A percentile compares a stretch with the other conserved stretches of the same genome.
These are phyloP conservation scores for Colletotrichum zoysiae DNA, from an alignment of 2,329 filamentous ascomycete genomes.

Conservation along the genomic window DNA sequence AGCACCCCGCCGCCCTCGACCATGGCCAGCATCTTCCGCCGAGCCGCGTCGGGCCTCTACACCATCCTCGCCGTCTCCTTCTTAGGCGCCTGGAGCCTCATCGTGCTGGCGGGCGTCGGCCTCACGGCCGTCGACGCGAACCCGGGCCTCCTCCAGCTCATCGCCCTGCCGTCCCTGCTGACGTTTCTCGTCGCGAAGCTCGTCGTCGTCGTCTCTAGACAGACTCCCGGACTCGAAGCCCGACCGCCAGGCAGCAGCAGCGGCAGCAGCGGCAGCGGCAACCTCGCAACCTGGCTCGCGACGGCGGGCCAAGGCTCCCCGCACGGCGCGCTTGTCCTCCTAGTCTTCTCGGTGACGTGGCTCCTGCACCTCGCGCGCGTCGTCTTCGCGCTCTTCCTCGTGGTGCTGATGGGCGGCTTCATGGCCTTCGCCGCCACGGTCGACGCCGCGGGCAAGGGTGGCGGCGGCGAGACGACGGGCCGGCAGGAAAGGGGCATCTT, in stretches of 20 bases:
- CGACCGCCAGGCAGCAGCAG: neutral
- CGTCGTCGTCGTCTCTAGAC: slow-evolving; percentile 20
- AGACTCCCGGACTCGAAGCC: neutral
- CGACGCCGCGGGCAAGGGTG: slow-evolving; percentile 1
- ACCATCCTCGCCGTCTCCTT: slow-evolving; percentile 28
- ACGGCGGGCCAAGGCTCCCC: slow-evolving; percentile 37
- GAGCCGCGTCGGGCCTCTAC: slow-evolving; percentile 35
- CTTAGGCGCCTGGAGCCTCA: slow-evolving; percentile 27
- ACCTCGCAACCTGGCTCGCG: slow-evolving; percentile 36
- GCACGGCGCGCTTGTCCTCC: slow-evolving; percentile 35
- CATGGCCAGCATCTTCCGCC: slow-evolving; percentile 34
- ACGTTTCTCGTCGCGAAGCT: slow-evolving; percentile 37
- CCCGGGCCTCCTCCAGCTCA: slow-evolving; percentile 29
- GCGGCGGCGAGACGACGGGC: neutral
- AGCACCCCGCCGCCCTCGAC: neutral
- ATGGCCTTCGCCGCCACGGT: slow-evolving; percentile 21
- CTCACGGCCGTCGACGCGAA: slow-evolving; percentile 17
- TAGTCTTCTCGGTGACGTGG: slow-evolving; percentile 30
- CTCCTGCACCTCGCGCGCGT: slow-evolving; percentile 33
- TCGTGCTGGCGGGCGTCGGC: slow-evolving; percentile 16
- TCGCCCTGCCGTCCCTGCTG: slow-evolving; percentile 34
- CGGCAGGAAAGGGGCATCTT: neutral
- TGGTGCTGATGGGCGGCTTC: slow-evolving; percentile 24
- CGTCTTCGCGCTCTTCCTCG: slow-evolving; percentile 22
- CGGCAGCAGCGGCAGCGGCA: slow-evolving; percentile 2